phyloP scores from a whole-genome alignment of 2,329 filamentous ascomycete genomes.

The Aspergillus sp. region DNA sequence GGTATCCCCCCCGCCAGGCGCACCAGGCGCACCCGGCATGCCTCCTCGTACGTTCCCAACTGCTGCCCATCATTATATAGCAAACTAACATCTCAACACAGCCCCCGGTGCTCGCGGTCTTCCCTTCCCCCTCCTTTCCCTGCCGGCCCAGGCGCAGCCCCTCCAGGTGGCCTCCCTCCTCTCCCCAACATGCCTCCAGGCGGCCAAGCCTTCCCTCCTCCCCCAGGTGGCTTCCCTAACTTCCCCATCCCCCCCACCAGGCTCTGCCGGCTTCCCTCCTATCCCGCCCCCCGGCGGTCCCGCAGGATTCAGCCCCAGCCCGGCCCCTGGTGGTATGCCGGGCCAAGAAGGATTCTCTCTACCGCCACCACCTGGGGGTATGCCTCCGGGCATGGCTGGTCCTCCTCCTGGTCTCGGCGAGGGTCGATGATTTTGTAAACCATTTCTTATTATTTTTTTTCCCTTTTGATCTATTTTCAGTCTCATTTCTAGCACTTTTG shows the following conservation, averaged over 20 bases:
- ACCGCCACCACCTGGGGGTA: background rate
- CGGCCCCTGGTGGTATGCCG: slow-evolving; percentile 22
- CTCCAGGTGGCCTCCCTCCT: slow-evolving; percentile 13
- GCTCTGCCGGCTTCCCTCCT: slow-evolving; percentile 27
- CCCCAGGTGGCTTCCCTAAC: slow-evolving; percentile 39
- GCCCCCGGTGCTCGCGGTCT: slow-evolving; percentile 53
- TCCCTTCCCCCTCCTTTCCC: slow-evolving; percentile 48
- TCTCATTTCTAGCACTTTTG: slow-evolving; percentile 1
- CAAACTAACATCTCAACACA: slow-evolving; percentile 20
- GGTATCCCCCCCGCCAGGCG: slow-evolving; percentile 45
- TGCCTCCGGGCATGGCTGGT: slow-evolving; percentile 18
- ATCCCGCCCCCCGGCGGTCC: slow-evolving; percentile 22
- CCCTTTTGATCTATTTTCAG: background rate
- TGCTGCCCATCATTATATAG: background rate
- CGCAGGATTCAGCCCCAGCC: slow-evolving; percentile 22
- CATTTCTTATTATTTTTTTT: slow-evolving; percentile 4
- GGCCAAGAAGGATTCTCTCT: slow-evolving; percentile 19
- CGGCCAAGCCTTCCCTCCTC: slow-evolving; percentile 23
- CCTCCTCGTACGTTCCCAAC: slow-evolving; percentile 50
- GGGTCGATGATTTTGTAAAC: slow-evolving; percentile 16
- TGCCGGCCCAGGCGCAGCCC: slow-evolving; percentile 32
- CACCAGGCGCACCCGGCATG: slow-evolving; percentile 37
- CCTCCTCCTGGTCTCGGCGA: slow-evolving; percentile 24
- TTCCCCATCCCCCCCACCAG: slow-evolving; percentile 45
- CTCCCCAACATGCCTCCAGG: slow-evolving; percentile 39